Evolutionary conservation across 225 moss, liverwort and hornwort species (phyloP).

Genomic region (Climacium dendroides): DNA sequence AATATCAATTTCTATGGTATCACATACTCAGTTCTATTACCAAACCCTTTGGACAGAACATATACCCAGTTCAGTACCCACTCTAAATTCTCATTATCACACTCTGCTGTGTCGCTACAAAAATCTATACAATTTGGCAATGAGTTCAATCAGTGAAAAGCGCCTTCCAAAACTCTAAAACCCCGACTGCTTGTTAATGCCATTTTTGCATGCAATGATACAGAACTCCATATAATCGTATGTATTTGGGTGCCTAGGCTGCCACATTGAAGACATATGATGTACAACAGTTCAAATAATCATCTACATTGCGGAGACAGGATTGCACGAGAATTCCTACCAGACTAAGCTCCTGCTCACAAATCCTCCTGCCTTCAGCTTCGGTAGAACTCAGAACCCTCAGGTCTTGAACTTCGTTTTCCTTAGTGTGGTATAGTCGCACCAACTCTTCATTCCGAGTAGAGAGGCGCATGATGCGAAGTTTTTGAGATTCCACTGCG

Average conservation of each 20-base stretch:
- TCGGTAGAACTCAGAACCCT: constrained; percentile 40
- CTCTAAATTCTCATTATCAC: neutral
- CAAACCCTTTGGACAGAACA: neutral
- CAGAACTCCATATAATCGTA: neutral
- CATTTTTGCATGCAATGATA: neutral
- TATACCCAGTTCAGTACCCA: neutral
- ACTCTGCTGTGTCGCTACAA: neutral
- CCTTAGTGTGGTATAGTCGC: constrained; percentile 46
- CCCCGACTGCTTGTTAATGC: neutral
- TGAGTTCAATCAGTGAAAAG: neutral
- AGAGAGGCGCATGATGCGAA: constrained; percentile 63
- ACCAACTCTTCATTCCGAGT: constrained; percentile 67
- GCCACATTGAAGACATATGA: neutral
- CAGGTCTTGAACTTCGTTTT: constrained; percentile 65
- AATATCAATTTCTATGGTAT: neutral
- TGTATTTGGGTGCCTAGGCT: neutral
- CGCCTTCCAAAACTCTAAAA: neutral
- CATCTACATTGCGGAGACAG: neutral
- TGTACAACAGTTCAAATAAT: neutral
- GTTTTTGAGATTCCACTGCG: constrained; percentile 61
- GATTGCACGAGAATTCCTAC: neutral
- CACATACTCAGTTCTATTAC: neutral
- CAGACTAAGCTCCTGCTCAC: constrained; percentile 46
- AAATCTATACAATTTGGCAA: neutral
- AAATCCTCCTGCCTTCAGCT: constrained; percentile 23